Percentiles rank a stretch among this genome's conserved stretches.
Conservation (phyloP, 148 eudicot genomes). For the Amaranthus cruentus region DNA sequence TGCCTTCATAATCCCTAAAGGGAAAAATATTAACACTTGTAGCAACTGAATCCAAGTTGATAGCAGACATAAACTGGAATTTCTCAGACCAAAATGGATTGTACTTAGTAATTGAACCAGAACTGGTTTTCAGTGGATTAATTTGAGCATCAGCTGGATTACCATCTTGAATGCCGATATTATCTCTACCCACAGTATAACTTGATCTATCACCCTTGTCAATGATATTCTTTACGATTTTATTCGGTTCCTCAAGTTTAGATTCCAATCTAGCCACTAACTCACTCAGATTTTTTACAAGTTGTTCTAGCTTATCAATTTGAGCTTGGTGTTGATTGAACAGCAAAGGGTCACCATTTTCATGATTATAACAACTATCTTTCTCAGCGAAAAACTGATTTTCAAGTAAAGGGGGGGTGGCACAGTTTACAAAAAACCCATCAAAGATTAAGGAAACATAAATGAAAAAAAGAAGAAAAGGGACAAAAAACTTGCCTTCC, state of each 20-base stretch:
- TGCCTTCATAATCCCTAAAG: constrained; percentile 64
- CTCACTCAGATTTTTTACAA: constrained; percentile 55
- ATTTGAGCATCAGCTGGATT: constrained; percentile 6
- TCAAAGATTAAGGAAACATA: constrained; percentile 10
- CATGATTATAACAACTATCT: background rate
- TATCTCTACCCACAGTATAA: constrained; percentile 7
- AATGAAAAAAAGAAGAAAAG: constrained; percentile 29
- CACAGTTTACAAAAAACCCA: constrained; percentile 34
- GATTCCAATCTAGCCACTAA: constrained; percentile 74
- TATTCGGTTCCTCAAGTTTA: constrained; percentile 20
- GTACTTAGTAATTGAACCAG: constrained; percentile 51
- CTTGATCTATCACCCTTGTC: constrained; percentile 14
- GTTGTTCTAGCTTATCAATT: constrained; percentile 64
- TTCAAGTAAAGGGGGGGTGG: constrained; percentile 18
- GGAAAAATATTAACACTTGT: constrained; percentile 69
- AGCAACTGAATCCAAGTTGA: constrained; percentile 56
- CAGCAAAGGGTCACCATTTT: background rate
- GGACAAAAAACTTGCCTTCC: constrained; percentile 49
- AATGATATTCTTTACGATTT: constrained; percentile 5
- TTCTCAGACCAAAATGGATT: constrained; percentile 85
- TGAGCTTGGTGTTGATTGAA: constrained; percentile 46
- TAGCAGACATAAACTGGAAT: constrained; percentile 79
- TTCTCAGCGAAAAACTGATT: constrained; percentile 9
- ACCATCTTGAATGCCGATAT: constrained; percentile 18
- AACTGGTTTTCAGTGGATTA: constrained; percentile 26